These are phyloP conservation scores for Leishmania major DNA, from an alignment of 208 protist genomes.

Conservation along the genomic window DNA sequence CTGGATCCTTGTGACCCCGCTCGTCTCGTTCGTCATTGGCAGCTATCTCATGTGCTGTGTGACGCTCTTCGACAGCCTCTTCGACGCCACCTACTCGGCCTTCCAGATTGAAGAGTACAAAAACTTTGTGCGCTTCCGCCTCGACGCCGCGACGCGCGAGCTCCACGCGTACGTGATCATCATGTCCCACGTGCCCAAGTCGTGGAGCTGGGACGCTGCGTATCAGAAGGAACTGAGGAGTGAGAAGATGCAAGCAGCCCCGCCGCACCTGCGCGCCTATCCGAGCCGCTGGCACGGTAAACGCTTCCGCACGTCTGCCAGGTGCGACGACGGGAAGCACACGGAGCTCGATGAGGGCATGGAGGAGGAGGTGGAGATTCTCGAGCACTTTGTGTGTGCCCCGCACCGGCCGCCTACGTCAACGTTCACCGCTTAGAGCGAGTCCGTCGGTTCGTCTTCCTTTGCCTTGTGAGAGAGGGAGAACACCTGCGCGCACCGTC, in stretches of 20 bases:
- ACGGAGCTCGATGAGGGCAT: not conserved
- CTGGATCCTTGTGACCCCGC: slow-evolving; percentile 78
- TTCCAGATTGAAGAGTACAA: slow-evolving; percentile 92
- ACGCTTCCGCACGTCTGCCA: slow-evolving; percentile 1
- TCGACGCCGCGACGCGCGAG: slow-evolving; percentile 57
- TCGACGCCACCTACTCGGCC: slow-evolving; percentile 78
- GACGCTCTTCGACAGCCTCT: slow-evolving; percentile 70
- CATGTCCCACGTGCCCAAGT: slow-evolving; percentile 63
- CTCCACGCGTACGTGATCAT: slow-evolving; percentile 70
- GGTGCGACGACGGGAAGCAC: not conserved
- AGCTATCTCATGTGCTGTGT: slow-evolving; percentile 73
- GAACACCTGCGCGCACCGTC: not conserved
- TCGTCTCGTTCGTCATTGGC: slow-evolving; percentile 83
- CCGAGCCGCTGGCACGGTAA: slow-evolving; percentile 69
- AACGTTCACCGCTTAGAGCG: not conserved
- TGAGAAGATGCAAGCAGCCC: slow-evolving; percentile 25
- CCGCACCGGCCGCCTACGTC: slow-evolving; percentile 29
- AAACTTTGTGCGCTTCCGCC: slow-evolving; percentile 73
- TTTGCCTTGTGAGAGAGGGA: not conserved
- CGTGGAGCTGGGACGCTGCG: slow-evolving; percentile 54
- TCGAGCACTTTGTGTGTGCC: slow-evolving; percentile 61
- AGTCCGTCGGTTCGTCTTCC: not conserved
- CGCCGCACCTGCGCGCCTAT: slow-evolving; percentile 61
- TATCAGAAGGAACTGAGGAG: slow-evolving; percentile 47
- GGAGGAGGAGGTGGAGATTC: slow-evolving; percentile 34